These are phyloP conservation scores for Pezicula rhizophila DNA, from an alignment of 2,329 filamentous ascomycete genomes.

Conservation along the genomic window DNA sequence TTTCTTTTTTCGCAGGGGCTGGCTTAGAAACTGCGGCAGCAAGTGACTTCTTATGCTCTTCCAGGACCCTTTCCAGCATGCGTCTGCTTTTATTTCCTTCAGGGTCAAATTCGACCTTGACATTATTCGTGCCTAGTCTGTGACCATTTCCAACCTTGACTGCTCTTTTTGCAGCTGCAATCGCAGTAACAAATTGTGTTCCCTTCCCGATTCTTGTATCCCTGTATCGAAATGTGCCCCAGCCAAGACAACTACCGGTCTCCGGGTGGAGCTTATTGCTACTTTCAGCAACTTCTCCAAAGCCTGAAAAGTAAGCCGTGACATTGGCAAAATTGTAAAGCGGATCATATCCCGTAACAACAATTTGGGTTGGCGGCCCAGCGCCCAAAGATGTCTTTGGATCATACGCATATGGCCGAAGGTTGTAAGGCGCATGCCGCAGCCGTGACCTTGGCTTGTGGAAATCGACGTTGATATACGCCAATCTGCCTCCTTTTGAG, in stretches of 20 bases:
- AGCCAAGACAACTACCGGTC: slow-evolving; percentile 88
- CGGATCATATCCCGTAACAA: slow-evolving; percentile 95
- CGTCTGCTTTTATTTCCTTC: slow-evolving; percentile 78
- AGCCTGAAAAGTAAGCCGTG: slow-evolving; percentile 68
- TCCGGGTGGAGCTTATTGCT: slow-evolving; percentile 94
- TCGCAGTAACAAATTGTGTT: slow-evolving; percentile 54
- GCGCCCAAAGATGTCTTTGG: slow-evolving; percentile 78
- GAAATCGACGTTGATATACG: slow-evolving; percentile 63
- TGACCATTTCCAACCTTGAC: slow-evolving; percentile 71
- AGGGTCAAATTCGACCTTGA: slow-evolving; percentile 83
- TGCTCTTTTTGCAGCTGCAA: slow-evolving; percentile 75
- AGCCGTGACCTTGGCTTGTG: slow-evolving; percentile 66
- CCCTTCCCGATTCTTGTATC: slow-evolving; percentile 48
- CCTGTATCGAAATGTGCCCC: slow-evolving; percentile 85
- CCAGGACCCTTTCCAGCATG: slow-evolving; percentile 70
- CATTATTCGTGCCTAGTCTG: slow-evolving; percentile 69
- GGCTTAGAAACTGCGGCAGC: slow-evolving; percentile 18
- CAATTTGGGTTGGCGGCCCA: slow-evolving; percentile 81
- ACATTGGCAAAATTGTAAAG: slow-evolving; percentile 75
- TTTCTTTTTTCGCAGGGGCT: slow-evolving; percentile 30
- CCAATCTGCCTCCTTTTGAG: slow-evolving; percentile 58
- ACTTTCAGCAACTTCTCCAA: slow-evolving; percentile 82
- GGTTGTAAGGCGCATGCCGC: slow-evolving; percentile 68
- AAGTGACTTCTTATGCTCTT: slow-evolving; percentile 45
- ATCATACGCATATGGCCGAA: slow-evolving; percentile 79